Evolutionary conservation across 2,329 filamentous ascomycete species (phyloP).

Genomic region (Coniochaeta prunicola): DNA sequence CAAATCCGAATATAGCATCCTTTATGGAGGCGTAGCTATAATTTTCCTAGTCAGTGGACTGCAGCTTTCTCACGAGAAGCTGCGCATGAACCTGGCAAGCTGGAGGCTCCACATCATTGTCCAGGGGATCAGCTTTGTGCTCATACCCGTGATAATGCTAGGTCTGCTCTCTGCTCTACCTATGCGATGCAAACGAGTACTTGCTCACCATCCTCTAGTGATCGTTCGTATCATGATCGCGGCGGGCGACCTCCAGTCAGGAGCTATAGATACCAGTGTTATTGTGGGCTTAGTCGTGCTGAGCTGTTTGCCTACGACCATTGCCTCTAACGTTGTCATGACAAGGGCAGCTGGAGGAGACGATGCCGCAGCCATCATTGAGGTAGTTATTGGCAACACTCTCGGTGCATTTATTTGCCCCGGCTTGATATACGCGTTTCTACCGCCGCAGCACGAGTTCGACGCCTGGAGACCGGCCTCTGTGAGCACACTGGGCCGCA

Average conservation of each 20-base stretch:
- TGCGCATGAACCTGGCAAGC: conserved; percentile 54
- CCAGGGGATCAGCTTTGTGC: conserved; percentile 59
- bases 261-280: conserved; percentile 56
- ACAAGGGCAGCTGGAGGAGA: conserved; percentile 63
- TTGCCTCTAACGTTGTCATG: conserved; percentile 69
- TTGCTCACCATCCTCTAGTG: conserved; percentile 21
- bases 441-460: conserved; percentile 42
- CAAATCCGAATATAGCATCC: conserved; percentile 50
- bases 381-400: conserved; percentile 64
- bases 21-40: conserved; percentile 61
- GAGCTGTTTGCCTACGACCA: conserved; percentile 64
- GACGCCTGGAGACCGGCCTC: conserved; percentile 46
- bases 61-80: conserved; percentile 56
- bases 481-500: conserved; percentile 44
- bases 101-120: conserved; percentile 63
- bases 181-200: not conserved
- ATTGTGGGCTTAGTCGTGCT: conserved; percentile 61
- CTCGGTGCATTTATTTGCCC: conserved; percentile 62
- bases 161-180: conserved; percentile 22
- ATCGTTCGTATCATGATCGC: conserved; percentile 40
- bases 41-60: conserved; percentile 68
- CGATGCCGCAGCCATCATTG: conserved; percentile 56
- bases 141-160: conserved; percentile 57
- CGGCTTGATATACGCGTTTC: conserved; percentile 54
- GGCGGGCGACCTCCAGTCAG: conserved; percentile 38